Evolutionary conservation across 169 alveolate species (phyloP).

Genomic region (Plasmodium adleri): DNA sequence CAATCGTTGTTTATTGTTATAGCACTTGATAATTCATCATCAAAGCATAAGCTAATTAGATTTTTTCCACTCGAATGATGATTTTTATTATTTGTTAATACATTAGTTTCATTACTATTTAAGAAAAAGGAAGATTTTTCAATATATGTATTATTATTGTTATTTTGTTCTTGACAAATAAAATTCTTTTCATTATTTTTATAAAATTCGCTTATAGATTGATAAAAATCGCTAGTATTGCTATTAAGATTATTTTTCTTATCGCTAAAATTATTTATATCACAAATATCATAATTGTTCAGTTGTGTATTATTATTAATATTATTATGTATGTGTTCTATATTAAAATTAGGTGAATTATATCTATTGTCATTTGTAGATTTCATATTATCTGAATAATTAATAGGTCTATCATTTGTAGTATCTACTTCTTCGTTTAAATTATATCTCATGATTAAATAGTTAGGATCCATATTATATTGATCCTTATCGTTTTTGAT

Average conservation of each 20-base stretch:
- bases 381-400: neutral
- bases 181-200: constrained; percentile 41
- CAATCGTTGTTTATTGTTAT: constrained; percentile 49
- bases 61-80: constrained; percentile 32
- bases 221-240: constrained; percentile 67
- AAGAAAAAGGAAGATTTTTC: constrained; percentile 7
- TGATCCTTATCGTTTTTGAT: neutral
- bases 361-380: neutral
- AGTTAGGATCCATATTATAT: constrained; percentile 1
- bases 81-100: constrained; percentile 18
- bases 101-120: constrained; percentile 52
- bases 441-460: constrained; percentile 1
- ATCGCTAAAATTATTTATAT: constrained; percentile 14
- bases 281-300: constrained; percentile 18
- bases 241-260: constrained; percentile 51
- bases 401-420: constrained; percentile 2
- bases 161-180: constrained; percentile 2
- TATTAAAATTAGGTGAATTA: constrained; percentile 24
- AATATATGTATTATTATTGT: constrained; percentile 3
- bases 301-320: constrained; percentile 12
- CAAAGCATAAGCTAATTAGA: constrained; percentile 53
- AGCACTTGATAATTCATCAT: constrained; percentile 71
- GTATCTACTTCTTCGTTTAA: constrained; percentile 5
- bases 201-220: constrained; percentile 67
- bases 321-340: constrained; percentile 8